Percentiles rank a stretch among this genome's conserved stretches.
Conservation (phyloP, 2,329 filamentous ascomycete genomes). For the Penicillium griseofulvum region DNA sequence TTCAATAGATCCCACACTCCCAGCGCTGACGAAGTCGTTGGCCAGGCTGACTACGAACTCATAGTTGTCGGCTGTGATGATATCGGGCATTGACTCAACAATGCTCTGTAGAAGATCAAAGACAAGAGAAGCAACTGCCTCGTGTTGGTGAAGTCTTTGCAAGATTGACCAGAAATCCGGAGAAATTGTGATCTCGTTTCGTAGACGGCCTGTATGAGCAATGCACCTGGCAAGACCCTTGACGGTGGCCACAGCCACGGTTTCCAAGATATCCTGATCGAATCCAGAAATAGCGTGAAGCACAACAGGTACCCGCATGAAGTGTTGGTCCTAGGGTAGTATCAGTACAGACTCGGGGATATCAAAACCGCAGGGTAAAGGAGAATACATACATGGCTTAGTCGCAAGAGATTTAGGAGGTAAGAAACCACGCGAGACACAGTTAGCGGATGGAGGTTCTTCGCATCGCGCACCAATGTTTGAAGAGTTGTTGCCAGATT, state of each 20-base stretch:
- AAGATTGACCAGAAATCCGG: conserved; percentile 96
- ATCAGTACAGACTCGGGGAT: conserved; percentile 13
- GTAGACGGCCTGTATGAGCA: conserved; percentile 70
- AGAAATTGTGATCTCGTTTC: conserved; percentile 91
- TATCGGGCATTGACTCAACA: conserved; percentile 68
- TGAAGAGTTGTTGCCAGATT: conserved; percentile 78
- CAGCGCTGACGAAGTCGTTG: conserved; percentile 85
- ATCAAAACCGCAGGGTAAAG: conserved; percentile 14
- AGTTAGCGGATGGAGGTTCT: conserved; percentile 76
- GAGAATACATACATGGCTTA: conserved; percentile 69
- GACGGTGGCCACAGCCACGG: conserved; percentile 71
- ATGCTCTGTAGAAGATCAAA: conserved; percentile 85
- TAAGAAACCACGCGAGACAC: conserved; percentile 85
- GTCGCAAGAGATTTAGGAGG: conserved; percentile 73
- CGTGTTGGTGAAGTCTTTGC: conserved; percentile 66
- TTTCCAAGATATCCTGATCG: conserved; percentile 71
- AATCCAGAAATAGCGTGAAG: conserved; percentile 89
- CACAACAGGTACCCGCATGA: conserved; percentile 85
- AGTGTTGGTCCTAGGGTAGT: conserved; percentile 69
- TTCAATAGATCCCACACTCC: conserved; percentile 66
- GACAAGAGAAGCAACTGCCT: conserved; percentile 70
- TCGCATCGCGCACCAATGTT: conserved; percentile 73
- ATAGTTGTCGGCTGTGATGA: conserved; percentile 94
- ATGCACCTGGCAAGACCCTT: conserved; percentile 79
- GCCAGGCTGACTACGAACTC: conserved; percentile 80